Conservation (phyloP, 208 protist genomes). For the Wallacemonas rigidus region DNA sequence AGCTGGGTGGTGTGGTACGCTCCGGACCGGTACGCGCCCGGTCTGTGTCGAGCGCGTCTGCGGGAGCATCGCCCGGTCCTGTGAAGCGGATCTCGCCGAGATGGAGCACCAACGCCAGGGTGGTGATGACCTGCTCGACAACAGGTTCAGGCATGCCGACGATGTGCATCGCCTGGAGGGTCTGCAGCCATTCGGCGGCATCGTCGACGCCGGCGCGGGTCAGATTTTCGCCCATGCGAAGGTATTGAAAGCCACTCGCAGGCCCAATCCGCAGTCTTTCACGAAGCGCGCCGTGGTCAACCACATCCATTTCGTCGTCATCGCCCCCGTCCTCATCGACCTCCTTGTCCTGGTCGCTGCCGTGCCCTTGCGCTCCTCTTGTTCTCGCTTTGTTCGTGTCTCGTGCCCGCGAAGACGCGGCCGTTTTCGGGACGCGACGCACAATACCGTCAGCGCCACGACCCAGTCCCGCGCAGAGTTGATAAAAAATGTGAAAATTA, state of each 20-base stretch:
- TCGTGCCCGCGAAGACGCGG: too few relatives aligned
- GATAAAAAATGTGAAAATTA: conserved; percentile 97
- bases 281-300: conserved; percentile 38
- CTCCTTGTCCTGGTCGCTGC: neutral
- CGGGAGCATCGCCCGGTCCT: conserved; percentile 15
- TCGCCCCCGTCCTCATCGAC: neutral
- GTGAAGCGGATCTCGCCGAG: conserved; percentile 94
- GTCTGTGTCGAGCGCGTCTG: too few relatives aligned
- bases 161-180: conserved; percentile 88
- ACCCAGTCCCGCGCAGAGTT: conserved; percentile 72
- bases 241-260: conserved; percentile 70
- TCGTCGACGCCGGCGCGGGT: conserved; percentile 86
- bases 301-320: neutral
- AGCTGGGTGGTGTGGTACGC: neutral
- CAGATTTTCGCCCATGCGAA: conserved; percentile 53
- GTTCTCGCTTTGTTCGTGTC: too few relatives aligned
- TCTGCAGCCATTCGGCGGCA: conserved; percentile 70
- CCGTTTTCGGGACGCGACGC: neutral
- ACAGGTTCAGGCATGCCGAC: conserved; percentile 83
- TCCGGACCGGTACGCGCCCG: too few relatives aligned
- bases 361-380: too few relatives aligned
- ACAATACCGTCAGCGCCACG: conserved; percentile 10
- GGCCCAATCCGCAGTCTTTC: conserved; percentile 33
- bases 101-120: conserved; percentile 94
- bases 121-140: conserved; percentile 76